Base-by-base conservation (phyloP, 2,329 filamentous ascomycete genomes). In the Alternaria hordeiaustralica region DNA sequence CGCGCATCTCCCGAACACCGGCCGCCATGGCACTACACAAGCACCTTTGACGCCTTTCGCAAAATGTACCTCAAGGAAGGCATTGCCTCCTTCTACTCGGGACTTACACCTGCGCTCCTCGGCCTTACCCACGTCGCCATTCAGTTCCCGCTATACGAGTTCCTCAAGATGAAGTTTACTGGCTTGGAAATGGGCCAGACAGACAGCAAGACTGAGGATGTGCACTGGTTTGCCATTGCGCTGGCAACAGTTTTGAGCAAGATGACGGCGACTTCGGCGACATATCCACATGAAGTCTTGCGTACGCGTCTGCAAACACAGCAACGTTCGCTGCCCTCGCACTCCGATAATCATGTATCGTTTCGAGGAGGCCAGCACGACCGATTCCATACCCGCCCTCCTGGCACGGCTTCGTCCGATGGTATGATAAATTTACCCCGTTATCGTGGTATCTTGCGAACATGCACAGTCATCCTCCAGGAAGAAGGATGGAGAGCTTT, bases 401-500 rank as follows among this genome's bases (percentile, higher is more conserved):
- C 79, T 64, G 81, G 76, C 28, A 78, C 82, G 4, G 78, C 84
- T 12, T 85, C 86, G 23, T 87, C 87, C 6, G 86, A 89, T 70
- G 79, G 88, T 71, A 86, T 89, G 85, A 82, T 82, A 58, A 85
- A 86, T 47, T 53, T 82, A 41, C 80, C 80, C 10, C 81, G 84
- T 63, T 98, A 99, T 78, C 87, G 84, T 68, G 96, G 96, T 47
- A 88, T 97, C 33, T 80, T 94, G 47, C 89, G 87, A 76, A 97
- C 95, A 0, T 95, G 91, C 79, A 88, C 89, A 66, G 94, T 90
- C 3, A 98, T 99, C 65, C 83, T 97, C 41, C 84, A 84, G 33
- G 96, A 99, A 80, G 96, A 99, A 80, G 96, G 96, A 7, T 97
- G 95, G 94, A 87, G 92, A 66, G 95, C 95, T 4, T 98, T 99